A percentile compares a stretch with the other conserved stretches of the same genome.
Conservation (phyloP, 768 basidiomycete species). For the Mycena belliarum region DNA sequence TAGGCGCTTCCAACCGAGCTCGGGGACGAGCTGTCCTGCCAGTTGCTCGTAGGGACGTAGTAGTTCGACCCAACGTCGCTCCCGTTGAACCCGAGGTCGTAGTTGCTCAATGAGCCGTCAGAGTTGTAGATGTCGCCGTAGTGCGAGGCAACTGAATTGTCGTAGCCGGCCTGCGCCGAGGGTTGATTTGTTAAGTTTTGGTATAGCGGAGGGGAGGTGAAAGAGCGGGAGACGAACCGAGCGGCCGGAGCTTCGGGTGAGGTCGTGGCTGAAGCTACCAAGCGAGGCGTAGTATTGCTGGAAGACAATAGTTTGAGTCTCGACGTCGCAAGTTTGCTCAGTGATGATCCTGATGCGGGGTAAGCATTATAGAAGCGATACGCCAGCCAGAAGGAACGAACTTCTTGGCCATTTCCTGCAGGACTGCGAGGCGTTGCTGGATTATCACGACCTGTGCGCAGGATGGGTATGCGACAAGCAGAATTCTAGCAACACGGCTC, state of each 20-base stretch:
- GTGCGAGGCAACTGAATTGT: constrained; percentile 37
- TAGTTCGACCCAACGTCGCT: constrained; percentile 39
- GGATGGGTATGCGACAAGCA: too few species aligned
- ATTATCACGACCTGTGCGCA: constrained; percentile 29
- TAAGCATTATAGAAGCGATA: too few species aligned
- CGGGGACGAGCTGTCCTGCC: constrained; percentile 31
- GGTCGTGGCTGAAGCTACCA: constrained; percentile 42
- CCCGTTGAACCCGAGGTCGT: constrained; percentile 45
- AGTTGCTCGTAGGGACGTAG: constrained; percentile 43
- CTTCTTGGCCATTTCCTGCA: constrained; percentile 52
- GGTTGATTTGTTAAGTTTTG: too few species aligned
- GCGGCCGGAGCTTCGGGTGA: constrained; percentile 37
- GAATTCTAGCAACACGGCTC: not conserved
- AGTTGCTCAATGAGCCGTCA: constrained; percentile 39
- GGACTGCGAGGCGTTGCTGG: constrained; percentile 47
- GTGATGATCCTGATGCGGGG: constrained; percentile 44
- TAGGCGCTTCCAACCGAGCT: constrained; percentile 37
- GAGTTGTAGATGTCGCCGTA: constrained; percentile 34
- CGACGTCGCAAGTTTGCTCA: constrained; percentile 52
- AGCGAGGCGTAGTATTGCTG: constrained; percentile 42
- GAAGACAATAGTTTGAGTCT: constrained; percentile 49
- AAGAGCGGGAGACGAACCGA: too few species aligned
- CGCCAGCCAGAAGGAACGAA: constrained; percentile 23
- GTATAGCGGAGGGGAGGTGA: too few species aligned
- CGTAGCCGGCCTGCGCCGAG: constrained; percentile 35